Base-by-base conservation (phyloP, 2,329 filamentous ascomycete genomes). In the Zymoseptoria ardabiliae region DNA sequence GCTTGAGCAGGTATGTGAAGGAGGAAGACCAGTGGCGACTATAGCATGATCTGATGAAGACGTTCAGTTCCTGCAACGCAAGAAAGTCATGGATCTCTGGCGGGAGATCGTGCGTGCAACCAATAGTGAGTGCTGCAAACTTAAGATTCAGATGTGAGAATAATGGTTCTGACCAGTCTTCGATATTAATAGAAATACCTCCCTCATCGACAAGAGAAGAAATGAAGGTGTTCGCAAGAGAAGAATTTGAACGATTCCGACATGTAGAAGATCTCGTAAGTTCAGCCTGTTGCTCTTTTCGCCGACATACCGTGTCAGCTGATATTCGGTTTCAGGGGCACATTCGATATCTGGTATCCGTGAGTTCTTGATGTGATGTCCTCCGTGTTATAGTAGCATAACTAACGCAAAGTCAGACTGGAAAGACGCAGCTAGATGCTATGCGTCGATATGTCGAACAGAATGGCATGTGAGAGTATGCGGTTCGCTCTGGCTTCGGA, bases 401-500 rank as follows among this genome's bases (percentile, higher is more conserved):
- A 20, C 21, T 56, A 13, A 52, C 28, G 48, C 25, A 13, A 20
- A 53, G n/a, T n/a, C 58, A 78, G 73, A 76, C 72, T 19, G 79
- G 79, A 13, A 80, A 79, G 69, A 80, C 78, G 11, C 76, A 81
- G 62, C 77, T 80, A 41, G 78, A 81, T 62, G 72, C 73, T 13
- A 79, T 81, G 77, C 76, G 74, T 54, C 65, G 74, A 61, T 74
- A 76, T 61, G 67, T 77, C 19, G 72, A 74, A 54, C 73, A 66
- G 35, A 60, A 64, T 56, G 58, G 56, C 25, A n/a, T 52, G 20
- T 53, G 51, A 53, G 13, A n/a, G 3, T 13, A n/a, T 45, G 35
- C 35, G 35, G 35, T 45, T 13, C 35, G 35, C 6, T 45, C 5
- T 45, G 35, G 35, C 35, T 45, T 7, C 35, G 35, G 35, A 13